Percentiles rank a stretch among this genome's conserved stretches.
Evolutionary conservation across 2,329 filamentous ascomycete genomes (phyloP).

Genomic region (Trichophyton schoenleinii): DNA sequence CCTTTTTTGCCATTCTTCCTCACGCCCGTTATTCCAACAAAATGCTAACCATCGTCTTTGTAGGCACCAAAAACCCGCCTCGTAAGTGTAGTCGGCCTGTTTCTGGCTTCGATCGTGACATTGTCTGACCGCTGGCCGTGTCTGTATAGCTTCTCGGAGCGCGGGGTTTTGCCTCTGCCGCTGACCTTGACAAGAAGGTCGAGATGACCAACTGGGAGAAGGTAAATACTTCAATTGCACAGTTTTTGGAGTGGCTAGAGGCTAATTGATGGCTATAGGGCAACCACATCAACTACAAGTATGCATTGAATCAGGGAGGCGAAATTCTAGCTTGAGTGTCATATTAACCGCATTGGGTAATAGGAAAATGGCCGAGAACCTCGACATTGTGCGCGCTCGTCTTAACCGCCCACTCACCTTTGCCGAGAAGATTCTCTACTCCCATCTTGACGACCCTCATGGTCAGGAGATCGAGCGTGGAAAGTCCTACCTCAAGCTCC

Average conservation of each 20-base stretch:
- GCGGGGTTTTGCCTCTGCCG: slow-evolving; percentile 67
- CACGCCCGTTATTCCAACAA: not conserved
- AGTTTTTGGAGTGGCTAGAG: not conserved
- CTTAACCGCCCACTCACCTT: slow-evolving; percentile 89
- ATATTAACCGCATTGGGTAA: not conserved
- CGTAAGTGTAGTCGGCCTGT: slow-evolving; percentile 24
- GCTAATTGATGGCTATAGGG: slow-evolving; percentile 29
- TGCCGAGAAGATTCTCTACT: slow-evolving; percentile 98
- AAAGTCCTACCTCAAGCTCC: slow-evolving; percentile 87
- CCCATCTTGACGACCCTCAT: slow-evolving; percentile 92
- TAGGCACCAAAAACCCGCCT: slow-evolving; percentile 36
- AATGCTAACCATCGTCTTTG: slow-evolving; percentile 16
- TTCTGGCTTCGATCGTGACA: not conserved
- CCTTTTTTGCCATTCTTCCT: slow-evolving; percentile 6
- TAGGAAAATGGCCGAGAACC: slow-evolving; percentile 98
- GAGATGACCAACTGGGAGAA: slow-evolving; percentile 96
- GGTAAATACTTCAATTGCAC: slow-evolving; percentile 25
- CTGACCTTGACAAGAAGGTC: slow-evolving; percentile 90
- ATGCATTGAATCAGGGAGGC: slow-evolving; percentile 13
- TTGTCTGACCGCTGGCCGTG: slow-evolving; percentile 24
- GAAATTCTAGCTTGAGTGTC: not conserved
- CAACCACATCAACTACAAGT: slow-evolving; percentile 95
- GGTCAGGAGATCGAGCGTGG: slow-evolving; percentile 94
- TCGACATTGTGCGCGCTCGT: slow-evolving; percentile 74
- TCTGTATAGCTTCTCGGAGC: slow-evolving; percentile 46